These are phyloP conservation scores for Oryza punctata DNA, from an alignment of 176 grass and related monocot genomes.

Conservation along the genomic window DNA sequence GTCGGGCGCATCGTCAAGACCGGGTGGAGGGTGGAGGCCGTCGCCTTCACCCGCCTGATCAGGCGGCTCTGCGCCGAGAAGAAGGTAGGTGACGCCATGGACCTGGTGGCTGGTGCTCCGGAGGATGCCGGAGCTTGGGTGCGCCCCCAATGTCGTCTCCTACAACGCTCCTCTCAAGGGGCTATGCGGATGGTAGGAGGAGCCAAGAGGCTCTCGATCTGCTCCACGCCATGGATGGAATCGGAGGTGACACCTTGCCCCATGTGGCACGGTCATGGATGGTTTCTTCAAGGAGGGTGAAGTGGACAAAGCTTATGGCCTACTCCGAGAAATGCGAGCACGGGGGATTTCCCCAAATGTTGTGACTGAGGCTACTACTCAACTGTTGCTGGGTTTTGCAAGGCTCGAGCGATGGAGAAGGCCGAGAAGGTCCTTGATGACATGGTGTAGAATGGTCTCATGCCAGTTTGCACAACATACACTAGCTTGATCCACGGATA, in stretches of 20 bases:
- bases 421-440: background rate
- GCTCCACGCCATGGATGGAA: conserved; percentile 24
- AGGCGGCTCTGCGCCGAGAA: conserved; percentile 30
- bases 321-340: conserved; percentile 18
- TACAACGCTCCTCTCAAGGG: conserved; percentile 36
- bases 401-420: background rate
- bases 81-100: conserved; percentile 9
- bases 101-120: conserved; percentile 31
- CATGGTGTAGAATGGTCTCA: conserved; percentile 23
- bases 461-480: background rate
- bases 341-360: conserved; percentile 4
- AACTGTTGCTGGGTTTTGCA: conserved; percentile 31
- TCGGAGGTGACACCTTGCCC: background rate
- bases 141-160: conserved; percentile 7
- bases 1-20: background rate
- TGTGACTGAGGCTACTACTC: conserved; percentile 32
- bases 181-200: conserved; percentile 9
- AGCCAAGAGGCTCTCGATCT: conserved; percentile 28
- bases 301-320: background rate
- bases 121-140: conserved; percentile 31
- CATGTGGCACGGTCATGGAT: conserved; percentile 37
- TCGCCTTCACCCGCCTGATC: conserved; percentile 19
- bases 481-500: conserved; percentile 25
- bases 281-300: conserved; percentile 27
- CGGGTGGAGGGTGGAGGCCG: background rate